These are phyloP conservation scores for Staphylotrichum tortipilum DNA, from an alignment of 495 filamentous ascomycete species.

Conservation along the genomic window DNA sequence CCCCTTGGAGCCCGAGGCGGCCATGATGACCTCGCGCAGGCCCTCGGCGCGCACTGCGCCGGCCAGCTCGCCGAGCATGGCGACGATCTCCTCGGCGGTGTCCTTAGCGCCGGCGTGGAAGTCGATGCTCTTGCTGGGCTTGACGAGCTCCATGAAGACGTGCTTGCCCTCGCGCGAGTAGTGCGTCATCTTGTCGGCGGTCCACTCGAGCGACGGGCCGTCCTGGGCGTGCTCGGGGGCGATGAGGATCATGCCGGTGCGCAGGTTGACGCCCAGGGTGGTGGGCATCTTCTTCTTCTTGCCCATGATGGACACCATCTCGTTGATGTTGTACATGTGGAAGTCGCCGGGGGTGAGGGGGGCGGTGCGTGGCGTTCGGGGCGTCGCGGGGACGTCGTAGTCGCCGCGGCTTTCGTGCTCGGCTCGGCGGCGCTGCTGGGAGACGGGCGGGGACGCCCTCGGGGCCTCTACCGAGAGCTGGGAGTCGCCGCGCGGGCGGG, in stretches of 20 bases:
- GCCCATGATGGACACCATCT: constrained; percentile 89
- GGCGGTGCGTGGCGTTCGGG: constrained; percentile 19
- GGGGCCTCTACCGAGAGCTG: constrained; percentile 46
- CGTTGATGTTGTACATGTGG: constrained; percentile 91
- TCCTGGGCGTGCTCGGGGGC: constrained; percentile 73
- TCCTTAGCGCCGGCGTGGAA: constrained; percentile 97
- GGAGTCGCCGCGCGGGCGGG: constrained; percentile 56
- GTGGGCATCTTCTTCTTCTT: constrained; percentile 97
- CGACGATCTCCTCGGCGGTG: constrained; percentile 86
- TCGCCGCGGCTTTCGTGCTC: constrained; percentile 11
- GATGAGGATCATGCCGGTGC: constrained; percentile 81
- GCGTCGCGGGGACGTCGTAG: constrained; percentile 19
- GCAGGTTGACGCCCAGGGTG: constrained; percentile 79
- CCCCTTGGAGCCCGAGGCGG: constrained; percentile 49
- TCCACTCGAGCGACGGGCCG: constrained; percentile 84
- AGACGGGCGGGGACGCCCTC: constrained; percentile 30
- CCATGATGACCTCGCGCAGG: constrained; percentile 76
- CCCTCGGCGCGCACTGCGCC: constrained; percentile 78
- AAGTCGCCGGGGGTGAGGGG: constrained; percentile 64
- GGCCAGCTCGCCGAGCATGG: constrained; percentile 78
- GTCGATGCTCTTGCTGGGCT: constrained; percentile 86
- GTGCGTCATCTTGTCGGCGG: constrained; percentile 81
- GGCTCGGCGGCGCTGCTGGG: constrained; percentile 5
- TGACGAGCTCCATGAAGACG: constrained; percentile 86
- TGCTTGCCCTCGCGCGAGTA: constrained; percentile 98